Evolutionary conservation across 768 basidiomycete species (phyloP).

Genomic region (Cystoderma amianthinum): DNA sequence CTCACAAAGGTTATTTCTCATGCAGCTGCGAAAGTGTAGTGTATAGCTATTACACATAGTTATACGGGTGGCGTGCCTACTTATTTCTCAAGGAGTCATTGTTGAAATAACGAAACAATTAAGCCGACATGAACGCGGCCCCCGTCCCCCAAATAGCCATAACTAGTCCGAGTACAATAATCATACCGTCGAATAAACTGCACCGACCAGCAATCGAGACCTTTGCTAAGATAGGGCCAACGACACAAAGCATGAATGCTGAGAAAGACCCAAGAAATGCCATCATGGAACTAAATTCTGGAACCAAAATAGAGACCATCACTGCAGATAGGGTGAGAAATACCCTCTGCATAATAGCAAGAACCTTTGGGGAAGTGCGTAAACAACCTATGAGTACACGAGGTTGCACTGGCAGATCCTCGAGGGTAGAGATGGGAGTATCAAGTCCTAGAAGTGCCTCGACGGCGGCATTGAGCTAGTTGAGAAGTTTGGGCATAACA

Average conservation of each 20-base stretch:
- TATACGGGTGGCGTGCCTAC: too few species aligned
- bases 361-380: slow-evolving; percentile 24
- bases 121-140: slow-evolving; percentile 46
- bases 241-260: slow-evolving; percentile 68
- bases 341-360: slow-evolving; percentile 50
- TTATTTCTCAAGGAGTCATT: not conserved
- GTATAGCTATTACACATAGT: too few species aligned
- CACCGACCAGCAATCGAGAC: slow-evolving; percentile 47
- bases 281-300: slow-evolving; percentile 80
- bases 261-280: slow-evolving; percentile 90
- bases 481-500: too few species aligned
- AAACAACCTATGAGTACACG: slow-evolving; percentile 27
- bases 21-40: slow-evolving; percentile 47
- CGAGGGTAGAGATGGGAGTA: slow-evolving; percentile 23
- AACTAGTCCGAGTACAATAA: slow-evolving; percentile 43
- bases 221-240: slow-evolving; percentile 73
- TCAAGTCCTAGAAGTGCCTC: slow-evolving; percentile 75
- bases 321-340: slow-evolving; percentile 55
- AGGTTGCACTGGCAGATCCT: slow-evolving; percentile 31
- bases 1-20: slow-evolving; percentile 73
- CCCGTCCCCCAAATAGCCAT: slow-evolving; percentile 80
- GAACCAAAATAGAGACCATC: slow-evolving; percentile 64
- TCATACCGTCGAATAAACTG: slow-evolving; percentile 40
- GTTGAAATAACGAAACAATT: too few species aligned
- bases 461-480: slow-evolving; percentile 73